Conservation (phyloP, 2,329 filamentous ascomycete species). For the Knufia petricola region DNA sequence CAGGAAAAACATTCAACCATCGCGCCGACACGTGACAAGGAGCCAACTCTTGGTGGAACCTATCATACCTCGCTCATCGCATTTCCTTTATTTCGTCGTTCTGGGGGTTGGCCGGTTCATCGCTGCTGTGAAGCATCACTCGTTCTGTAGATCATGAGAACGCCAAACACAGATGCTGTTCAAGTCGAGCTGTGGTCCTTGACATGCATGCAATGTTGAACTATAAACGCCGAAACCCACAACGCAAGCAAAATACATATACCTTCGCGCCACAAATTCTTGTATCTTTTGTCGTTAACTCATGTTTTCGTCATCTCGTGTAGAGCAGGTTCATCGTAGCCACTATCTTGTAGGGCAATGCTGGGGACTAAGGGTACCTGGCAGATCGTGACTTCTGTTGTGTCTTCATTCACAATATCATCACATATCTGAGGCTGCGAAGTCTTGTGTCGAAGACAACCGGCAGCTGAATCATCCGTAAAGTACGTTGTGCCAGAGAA, state of each 20-base stretch:
- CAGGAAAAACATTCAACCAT: no score
- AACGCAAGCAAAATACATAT: not conserved
- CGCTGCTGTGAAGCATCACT: conserved; percentile 5
- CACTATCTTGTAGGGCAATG: conserved; percentile 15
- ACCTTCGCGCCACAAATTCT: not conserved
- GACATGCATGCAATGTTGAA: not conserved
- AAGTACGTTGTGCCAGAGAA: conserved; percentile 5
- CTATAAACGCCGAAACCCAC: not conserved
- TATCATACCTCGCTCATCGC: not conserved
- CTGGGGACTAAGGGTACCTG: conserved; percentile 3
- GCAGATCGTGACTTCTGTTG: not conserved
- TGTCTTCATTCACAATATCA: not conserved
- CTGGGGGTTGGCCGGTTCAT: not conserved
- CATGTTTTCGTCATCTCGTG: conserved; percentile 38
- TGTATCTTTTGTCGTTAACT: conserved; percentile 25
- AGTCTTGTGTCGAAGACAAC: not conserved
- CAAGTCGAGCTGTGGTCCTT: conserved; percentile 10
- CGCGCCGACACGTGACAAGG: no score
- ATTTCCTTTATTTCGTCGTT: not conserved
- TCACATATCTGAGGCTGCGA: not conserved
- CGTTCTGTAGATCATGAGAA: not conserved
- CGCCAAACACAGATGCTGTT: not conserved
- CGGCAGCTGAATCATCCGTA: not conserved
- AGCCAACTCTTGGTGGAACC: no score
- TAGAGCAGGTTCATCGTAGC: conserved; percentile 15